Percentiles rank a stretch among this genome's conserved stretches.
Evolutionary conservation across 2,329 filamentous ascomycete species (phyloP).

Genomic region (Rutstroemia sydowiana): DNA sequence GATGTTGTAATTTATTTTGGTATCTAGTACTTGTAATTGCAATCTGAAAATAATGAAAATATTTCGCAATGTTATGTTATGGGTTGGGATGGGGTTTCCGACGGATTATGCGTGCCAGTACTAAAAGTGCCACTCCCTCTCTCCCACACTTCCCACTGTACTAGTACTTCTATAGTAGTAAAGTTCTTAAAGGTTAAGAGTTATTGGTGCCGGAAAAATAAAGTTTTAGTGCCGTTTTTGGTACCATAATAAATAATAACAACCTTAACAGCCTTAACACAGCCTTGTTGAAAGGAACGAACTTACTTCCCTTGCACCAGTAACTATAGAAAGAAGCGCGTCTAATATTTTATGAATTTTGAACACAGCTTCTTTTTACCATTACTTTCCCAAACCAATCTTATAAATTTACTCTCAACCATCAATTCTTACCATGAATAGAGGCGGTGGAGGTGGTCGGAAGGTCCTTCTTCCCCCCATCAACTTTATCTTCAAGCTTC

Average conservation of each 20-base stretch:
- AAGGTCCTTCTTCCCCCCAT: slow-evolving; percentile 69
- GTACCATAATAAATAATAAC: too few relatives aligned
- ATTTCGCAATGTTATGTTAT: neutral
- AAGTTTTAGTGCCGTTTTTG: slow-evolving; percentile 10
- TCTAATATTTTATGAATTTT: neutral
- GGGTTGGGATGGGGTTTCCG: too few relatives aligned
- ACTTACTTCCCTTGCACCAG: neutral
- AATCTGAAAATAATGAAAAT: neutral
- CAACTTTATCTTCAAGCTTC: slow-evolving; percentile 90
- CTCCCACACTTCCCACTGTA: too few relatives aligned
- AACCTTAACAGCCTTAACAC: too few relatives aligned
- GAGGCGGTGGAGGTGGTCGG: slow-evolving; percentile 38
- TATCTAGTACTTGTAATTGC: too few relatives aligned
- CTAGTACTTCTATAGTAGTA: too few relatives aligned
- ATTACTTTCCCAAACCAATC: neutral
- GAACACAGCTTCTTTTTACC: neutral
- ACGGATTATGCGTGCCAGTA: neutral
- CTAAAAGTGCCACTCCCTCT: too few relatives aligned
- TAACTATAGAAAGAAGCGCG: neutral
- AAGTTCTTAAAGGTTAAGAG: too few relatives aligned
- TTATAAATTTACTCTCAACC: neutral
- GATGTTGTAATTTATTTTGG: too few relatives aligned
- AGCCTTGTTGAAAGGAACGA: neutral
- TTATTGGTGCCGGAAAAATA: slow-evolving; percentile 8
- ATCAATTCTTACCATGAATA: slow-evolving; percentile 26